A percentile compares a stretch with the other conserved stretches of the same genome.
Evolutionary conservation across 1,284 basidiomycete genomes (phyloP).

Genomic region (Sanghuangporus sanghuang): DNA sequence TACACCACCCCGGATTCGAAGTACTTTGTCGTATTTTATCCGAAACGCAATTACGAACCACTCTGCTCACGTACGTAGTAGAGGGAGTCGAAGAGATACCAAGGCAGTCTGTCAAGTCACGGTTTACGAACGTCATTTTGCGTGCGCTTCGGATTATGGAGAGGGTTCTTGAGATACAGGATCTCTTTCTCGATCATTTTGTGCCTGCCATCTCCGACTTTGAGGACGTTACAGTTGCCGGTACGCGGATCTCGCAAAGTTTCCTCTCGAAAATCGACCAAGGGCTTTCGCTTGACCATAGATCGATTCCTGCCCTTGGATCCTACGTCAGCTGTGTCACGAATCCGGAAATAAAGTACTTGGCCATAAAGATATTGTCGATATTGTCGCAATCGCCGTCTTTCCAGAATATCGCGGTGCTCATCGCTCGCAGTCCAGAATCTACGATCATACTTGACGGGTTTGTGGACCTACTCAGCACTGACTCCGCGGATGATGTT

Average conservation of each 20-base stretch:
- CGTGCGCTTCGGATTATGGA: slow-evolving; percentile 81
- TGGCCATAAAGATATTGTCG: slow-evolving; percentile 77
- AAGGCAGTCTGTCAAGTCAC: slow-evolving; percentile 59
- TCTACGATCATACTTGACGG: slow-evolving; percentile 84
- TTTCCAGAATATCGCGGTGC: slow-evolving; percentile 67
- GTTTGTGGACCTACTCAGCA: slow-evolving; percentile 67
- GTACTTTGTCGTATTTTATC: slow-evolving; percentile 79
- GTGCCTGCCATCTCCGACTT: slow-evolving; percentile 73
- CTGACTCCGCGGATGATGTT: slow-evolving; percentile 56
- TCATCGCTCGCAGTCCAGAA: slow-evolving; percentile 81
- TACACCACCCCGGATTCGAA: slow-evolving; percentile 86
- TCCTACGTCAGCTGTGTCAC: slow-evolving; percentile 73
- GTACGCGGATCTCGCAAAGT: slow-evolving; percentile 54
- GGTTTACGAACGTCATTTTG: slow-evolving; percentile 71
- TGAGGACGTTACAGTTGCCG: slow-evolving; percentile 48
- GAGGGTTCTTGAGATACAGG: slow-evolving; percentile 81
- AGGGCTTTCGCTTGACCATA: slow-evolving; percentile 70
- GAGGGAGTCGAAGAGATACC: slow-evolving; percentile 78
- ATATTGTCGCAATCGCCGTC: slow-evolving; percentile 57
- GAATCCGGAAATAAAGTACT: slow-evolving; percentile 70
- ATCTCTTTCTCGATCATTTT: slow-evolving; percentile 86
- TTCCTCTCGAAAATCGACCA: slow-evolving; percentile 76
- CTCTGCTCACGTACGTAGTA: slow-evolving; percentile 71
- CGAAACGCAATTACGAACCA: slow-evolving; percentile 63
- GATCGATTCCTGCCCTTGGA: slow-evolving; percentile 80